A percentile compares a stretch with the other conserved stretches of the same genome.
These are phyloP conservation scores for Lachancea cidri DNA, from an alignment of 805 yeast species.

Conservation along the genomic window DNA sequence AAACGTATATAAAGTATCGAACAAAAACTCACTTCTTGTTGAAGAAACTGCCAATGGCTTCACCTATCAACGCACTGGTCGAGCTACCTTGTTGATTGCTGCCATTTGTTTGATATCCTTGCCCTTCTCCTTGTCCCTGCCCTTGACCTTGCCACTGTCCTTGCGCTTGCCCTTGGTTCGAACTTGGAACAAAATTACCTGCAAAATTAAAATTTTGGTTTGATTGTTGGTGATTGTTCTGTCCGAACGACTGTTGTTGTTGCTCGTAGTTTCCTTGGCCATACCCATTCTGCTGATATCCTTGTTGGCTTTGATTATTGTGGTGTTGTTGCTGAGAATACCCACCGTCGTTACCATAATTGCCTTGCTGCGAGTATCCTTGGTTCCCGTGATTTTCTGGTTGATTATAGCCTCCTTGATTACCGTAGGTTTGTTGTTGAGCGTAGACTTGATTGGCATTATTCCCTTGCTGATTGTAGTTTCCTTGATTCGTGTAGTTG, in stretches of 20 bases:
- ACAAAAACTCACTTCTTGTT: not conserved
- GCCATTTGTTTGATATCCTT: not conserved
- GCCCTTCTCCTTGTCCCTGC: too few species aligned
- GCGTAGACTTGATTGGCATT: not conserved
- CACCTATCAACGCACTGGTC: not conserved
- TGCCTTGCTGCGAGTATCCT: not conserved
- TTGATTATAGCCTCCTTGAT: not conserved
- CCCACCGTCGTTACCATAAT: not conserved
- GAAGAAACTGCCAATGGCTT: not conserved
- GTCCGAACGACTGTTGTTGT: too few species aligned
- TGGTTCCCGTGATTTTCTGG: not conserved
- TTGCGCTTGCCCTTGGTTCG: slow-evolving; percentile 5
- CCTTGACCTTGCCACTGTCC: too few species aligned
- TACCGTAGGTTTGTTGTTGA: not conserved
- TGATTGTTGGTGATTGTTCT: not conserved
- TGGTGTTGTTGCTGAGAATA: slow-evolving; percentile 1
- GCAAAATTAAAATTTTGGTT: slow-evolving; percentile 7
- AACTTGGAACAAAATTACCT: slow-evolving; percentile 6
- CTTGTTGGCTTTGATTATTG: not conserved
- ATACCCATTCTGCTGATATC: not conserved
- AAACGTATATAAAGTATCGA: not conserved
- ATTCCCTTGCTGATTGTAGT: slow-evolving; percentile 2
- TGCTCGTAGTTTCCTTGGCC: slow-evolving; percentile 3
- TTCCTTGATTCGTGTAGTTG: not conserved
- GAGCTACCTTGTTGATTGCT: not conserved